Percentiles rank a stretch among this genome's conserved stretches.
Evolutionary conservation across 2,329 filamentous ascomycete species (phyloP).

Genomic region (Diaporthe eres): DNA sequence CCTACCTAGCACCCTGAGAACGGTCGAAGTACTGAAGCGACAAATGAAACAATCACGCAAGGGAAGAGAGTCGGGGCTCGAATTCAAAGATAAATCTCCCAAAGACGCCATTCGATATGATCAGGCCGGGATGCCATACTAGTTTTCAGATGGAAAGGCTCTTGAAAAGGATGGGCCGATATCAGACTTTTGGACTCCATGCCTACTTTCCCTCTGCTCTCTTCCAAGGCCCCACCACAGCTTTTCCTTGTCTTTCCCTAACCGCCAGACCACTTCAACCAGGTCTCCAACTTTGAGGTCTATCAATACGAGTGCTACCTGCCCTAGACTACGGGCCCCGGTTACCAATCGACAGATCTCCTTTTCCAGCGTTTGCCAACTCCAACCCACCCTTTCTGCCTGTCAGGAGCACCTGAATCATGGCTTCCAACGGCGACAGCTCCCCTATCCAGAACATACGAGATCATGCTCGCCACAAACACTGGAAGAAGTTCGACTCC

Average conservation of each 20-base stretch:
- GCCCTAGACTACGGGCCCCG: too few species aligned
- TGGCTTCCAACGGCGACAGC: not conserved
- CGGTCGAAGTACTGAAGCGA: not conserved
- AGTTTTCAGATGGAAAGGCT: not conserved
- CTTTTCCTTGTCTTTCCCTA: not conserved
- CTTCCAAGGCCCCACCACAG: too few species aligned
- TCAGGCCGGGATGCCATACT: not conserved
- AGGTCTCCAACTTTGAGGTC: not conserved
- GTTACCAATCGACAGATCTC: not conserved
- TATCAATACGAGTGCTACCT: not conserved
- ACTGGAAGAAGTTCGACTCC: not conserved
- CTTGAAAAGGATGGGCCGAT: not conserved
- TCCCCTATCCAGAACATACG: not conserved
- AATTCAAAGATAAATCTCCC: not conserved
- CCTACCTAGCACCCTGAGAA: too few species aligned
- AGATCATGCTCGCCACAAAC: not conserved
- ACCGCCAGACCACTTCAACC: too few species aligned
- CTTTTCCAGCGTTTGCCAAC: not conserved
- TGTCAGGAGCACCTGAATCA: not conserved
- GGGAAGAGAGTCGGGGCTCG: not conserved
- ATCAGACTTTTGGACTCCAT: not conserved
- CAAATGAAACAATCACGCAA: too few species aligned
- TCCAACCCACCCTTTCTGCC: not conserved
- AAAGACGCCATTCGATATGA: not conserved
- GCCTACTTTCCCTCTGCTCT: not conserved